Conservation (phyloP, 2,329 filamentous ascomycete genomes). For the Lachnellula arida region DNA sequence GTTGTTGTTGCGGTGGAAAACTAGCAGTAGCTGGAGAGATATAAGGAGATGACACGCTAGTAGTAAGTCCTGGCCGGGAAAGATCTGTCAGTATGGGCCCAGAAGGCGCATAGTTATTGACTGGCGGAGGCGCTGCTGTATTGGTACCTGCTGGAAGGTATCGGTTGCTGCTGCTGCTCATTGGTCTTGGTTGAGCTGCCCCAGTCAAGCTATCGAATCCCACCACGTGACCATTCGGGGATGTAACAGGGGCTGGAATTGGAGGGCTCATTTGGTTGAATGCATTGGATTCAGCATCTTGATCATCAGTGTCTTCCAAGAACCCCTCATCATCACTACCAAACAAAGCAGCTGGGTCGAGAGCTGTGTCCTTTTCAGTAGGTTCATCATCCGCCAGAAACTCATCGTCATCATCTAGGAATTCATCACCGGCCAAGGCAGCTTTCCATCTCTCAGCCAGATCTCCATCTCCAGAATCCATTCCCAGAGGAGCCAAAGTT, state of each 20-base stretch:
- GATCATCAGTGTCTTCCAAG: slow-evolving; percentile 52
- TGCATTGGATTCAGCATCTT: slow-evolving; percentile 23
- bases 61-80: slow-evolving; percentile 15
- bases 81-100: slow-evolving; percentile 30
- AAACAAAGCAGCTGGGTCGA: slow-evolving; percentile 64
- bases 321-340: slow-evolving; percentile 85
- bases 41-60: slow-evolving; percentile 17
- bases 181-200: slow-evolving; percentile 11
- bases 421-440: slow-evolving; percentile 70
- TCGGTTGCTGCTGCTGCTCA: slow-evolving; percentile 22
- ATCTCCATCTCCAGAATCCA: slow-evolving; percentile 45
- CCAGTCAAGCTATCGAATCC: slow-evolving; percentile 18
- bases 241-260: slow-evolving; percentile 24
- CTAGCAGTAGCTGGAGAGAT: slow-evolving; percentile 17
- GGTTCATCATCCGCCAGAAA: slow-evolving; percentile 53
- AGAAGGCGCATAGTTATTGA: slow-evolving; percentile 26
- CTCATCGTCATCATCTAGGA: slow-evolving; percentile 50
- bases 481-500: slow-evolving; percentile 32
- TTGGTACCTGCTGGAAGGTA: slow-evolving; percentile 26
- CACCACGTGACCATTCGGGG: slow-evolving; percentile 31
- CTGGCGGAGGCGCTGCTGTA: slow-evolving; percentile 7
- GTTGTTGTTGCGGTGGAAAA: slow-evolving; percentile 19
- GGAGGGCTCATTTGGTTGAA: slow-evolving; percentile 22
- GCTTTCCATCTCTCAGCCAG: slow-evolving; percentile 79
- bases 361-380: slow-evolving; percentile 29